Conservation (phyloP, 1,284 basidiomycete species). For the Irpex sp. region DNA sequence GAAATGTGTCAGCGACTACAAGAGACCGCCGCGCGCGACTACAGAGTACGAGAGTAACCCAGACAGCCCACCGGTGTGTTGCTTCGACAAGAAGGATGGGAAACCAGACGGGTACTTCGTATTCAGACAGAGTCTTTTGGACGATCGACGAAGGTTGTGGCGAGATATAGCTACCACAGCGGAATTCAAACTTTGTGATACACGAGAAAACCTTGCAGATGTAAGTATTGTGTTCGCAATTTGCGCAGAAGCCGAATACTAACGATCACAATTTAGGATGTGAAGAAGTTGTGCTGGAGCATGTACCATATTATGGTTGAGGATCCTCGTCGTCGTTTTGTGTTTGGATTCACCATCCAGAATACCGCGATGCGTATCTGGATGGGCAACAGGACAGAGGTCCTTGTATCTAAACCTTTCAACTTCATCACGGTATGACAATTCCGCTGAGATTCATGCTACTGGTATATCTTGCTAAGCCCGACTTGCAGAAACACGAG, state of each 20-base stretch:
- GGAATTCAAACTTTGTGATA: not conserved
- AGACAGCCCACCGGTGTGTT: not conserved
- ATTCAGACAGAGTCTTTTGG: not conserved
- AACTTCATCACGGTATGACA: not conserved
- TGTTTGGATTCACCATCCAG: slow-evolving; percentile 2
- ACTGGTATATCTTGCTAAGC: no score
- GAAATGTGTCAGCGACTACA: not conserved
- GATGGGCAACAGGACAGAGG: not conserved
- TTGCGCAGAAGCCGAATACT: not conserved
- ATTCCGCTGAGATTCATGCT: no score
- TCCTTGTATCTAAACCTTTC: slow-evolving; percentile 1
- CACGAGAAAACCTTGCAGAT: not conserved
- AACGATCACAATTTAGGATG: not conserved
- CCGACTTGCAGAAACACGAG: not conserved
- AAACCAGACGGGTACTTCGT: not conserved
- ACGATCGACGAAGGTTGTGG: not conserved
- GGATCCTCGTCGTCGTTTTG: not conserved
- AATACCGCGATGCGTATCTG: not conserved
- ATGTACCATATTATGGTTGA: not conserved
- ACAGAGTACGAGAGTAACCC: not conserved
- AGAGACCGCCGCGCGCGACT: not conserved
- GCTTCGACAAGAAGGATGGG: not conserved
- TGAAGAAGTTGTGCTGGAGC: not conserved
- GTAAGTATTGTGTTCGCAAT: not conserved
- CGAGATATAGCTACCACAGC: not conserved